Evolutionary conservation across 768 basidiomycete genomes (phyloP), one percentile per base, ranked within the genome.

Genomic region (Phanerochaete carnosa): DNA sequence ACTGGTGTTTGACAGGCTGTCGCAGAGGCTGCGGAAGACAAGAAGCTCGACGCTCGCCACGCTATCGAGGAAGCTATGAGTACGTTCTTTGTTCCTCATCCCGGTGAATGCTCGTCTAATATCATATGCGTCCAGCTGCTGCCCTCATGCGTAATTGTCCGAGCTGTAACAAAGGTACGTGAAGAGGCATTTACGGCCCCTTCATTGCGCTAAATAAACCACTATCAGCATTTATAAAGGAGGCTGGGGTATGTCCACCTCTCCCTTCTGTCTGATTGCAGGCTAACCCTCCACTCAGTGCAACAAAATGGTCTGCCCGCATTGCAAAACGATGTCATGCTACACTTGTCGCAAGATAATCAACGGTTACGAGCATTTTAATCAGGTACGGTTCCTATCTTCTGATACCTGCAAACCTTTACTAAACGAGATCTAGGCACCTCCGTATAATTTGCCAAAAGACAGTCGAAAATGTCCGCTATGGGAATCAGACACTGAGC

Each of bases 1-100:
- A 16, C 30, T 12, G 16, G 16, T 32, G 16, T 52, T 37, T 55
- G 26, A 55, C 16, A 25, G 11, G 49, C 33, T 11, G 29, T 45
- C 45, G 15, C 66, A 92, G 93, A 96, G 73, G 76, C 82, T 62
- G 88, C 90, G 61, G 82, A 87, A 13, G 92, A 95, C 70, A 84
- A 81, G 62, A 82, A 84, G 52, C 72, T 95, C 16, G 86, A 92
- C 71, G 86, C 83, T 13, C 80, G 86, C 57, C 94, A 95, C 74
- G 71, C 80, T 1, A 80, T 97, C 29, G 95, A 97, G 70, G 95
- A 97, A 69, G 95, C 94, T 2, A 97, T 97, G 95, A 92, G 92
- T 90, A 69, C 9, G 81, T 74, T 29, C 7, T 55, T 55, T 35
- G 50, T 56, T 26, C 29, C n/a, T 30, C 55, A 16, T 45, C 47